Evolutionary conservation across 2,329 filamentous ascomycete genomes (phyloP), one percentile per base, ranked within the genome.

Genomic region (Curvularia sp.): DNA sequence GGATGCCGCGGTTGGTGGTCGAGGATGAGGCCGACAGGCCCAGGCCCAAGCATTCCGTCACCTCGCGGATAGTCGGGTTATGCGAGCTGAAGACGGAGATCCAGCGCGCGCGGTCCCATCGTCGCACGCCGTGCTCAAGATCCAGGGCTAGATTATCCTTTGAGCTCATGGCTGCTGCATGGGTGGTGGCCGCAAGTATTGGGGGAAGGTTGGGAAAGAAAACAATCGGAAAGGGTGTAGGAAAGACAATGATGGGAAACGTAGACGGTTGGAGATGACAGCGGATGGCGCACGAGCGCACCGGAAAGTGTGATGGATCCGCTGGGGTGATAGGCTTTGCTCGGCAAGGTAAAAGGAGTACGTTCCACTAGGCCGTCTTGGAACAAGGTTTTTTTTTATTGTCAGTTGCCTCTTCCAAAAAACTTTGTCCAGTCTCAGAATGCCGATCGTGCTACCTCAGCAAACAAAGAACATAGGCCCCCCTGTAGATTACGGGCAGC

Each of bases 1-100:
- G 73, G 53, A 76, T 76, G 63, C 74, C 74, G 54, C 73, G 71
- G 59, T 75, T 75, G 43, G 73, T 74, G 46, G 70, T 75, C 21
- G 70, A 73, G 57, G 69, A 71, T n/a, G 71, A 73, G 46, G 73
- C 71, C 19, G 71, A 73, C 42, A 74, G 59, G 59, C 72, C 72
- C 45, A 76, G 65, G 43, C 74, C 74, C 48, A 76, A 62, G 57
- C 70, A 74, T 61, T 76, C 74, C 42, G 73, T 75, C 27, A 76
- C 71, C 61, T 76, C 72, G 63, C 74, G 74, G 59, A 76, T 75
- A 55, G 74, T 76, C 52, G 74, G 74, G 49, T 70, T 73, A 66
- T 76, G 74, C 61, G 69, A 73, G 59, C 69, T 73, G 66, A 76
- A 76, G 55, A 76, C 74, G 52, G 69, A 70, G 55, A 76, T 72